Evolutionary conservation across 306 rosid species (phyloP).

Genomic region (Luffa acutangula): DNA sequence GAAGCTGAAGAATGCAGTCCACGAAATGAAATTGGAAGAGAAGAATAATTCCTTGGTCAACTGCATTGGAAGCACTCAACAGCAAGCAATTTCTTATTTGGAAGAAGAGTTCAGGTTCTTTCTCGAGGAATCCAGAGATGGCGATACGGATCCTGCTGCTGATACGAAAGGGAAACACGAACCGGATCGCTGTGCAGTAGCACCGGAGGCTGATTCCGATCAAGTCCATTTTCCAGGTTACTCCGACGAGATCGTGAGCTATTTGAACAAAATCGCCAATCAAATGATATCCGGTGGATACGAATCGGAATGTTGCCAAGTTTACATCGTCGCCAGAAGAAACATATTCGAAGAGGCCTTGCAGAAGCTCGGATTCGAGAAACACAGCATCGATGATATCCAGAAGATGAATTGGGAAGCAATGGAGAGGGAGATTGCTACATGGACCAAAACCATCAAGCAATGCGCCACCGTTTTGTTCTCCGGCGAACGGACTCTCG

Average conservation of each 20-base stretch:
- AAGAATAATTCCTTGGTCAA: slow-evolving; percentile 25
- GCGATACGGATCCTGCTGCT: slow-evolving; percentile 17
- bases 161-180: slow-evolving; percentile 21
- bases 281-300: slow-evolving; percentile 32
- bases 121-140: slow-evolving; percentile 36
- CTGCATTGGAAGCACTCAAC: slow-evolving; percentile 33
- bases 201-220: slow-evolving; percentile 16
- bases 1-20: slow-evolving; percentile 20
- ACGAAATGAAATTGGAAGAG: slow-evolving; percentile 11
- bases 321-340: slow-evolving; percentile 32
- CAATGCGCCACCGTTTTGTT: slow-evolving; percentile 23
- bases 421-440: slow-evolving; percentile 32
- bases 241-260: slow-evolving; percentile 21
- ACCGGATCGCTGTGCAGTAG: background rate
- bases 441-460: slow-evolving; percentile 37
- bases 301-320: slow-evolving; percentile 41
- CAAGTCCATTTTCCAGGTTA: slow-evolving; percentile 26
- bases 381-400: slow-evolving; percentile 51
- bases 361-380: slow-evolving; percentile 33
- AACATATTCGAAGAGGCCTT: slow-evolving; percentile 25
- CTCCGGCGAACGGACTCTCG: slow-evolving; percentile 30
- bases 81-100: slow-evolving; percentile 40
- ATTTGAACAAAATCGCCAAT: slow-evolving; percentile 24
- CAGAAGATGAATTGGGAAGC: slow-evolving; percentile 44
- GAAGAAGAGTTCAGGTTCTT: slow-evolving; percentile 57